Percentiles rank a stretch among this genome's conserved stretches.
These are phyloP conservation scores for Wickerhamiella domercqiae DNA, from an alignment of 805 yeast genomes.

Conservation along the genomic window DNA sequence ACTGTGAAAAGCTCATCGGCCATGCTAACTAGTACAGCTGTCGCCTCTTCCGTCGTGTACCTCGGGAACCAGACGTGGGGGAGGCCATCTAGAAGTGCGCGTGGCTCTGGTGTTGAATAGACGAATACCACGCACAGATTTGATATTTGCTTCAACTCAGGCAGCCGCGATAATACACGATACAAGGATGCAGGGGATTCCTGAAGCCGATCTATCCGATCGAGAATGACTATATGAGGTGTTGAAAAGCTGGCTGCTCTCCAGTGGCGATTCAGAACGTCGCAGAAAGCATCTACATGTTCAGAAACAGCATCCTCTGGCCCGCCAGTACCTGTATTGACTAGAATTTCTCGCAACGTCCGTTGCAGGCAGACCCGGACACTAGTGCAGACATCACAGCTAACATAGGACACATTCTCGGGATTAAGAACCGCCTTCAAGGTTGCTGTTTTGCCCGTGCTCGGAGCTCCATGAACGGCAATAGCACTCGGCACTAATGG, in stretches of 20 bases:
- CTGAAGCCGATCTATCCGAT: slow-evolving; percentile 34
- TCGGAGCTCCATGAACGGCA: slow-evolving; percentile 34
- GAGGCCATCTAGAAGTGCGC: slow-evolving; percentile 23
- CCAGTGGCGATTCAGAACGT: slow-evolving; percentile 26
- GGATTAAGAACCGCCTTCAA: slow-evolving; percentile 13
- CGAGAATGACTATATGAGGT: slow-evolving; percentile 36
- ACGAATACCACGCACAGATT: slow-evolving; percentile 31
- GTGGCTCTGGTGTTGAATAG: slow-evolving; percentile 31
- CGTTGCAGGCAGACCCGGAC: slow-evolving; percentile 33
- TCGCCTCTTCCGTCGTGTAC: slow-evolving; percentile 28
- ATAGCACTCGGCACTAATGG: slow-evolving; percentile 25
- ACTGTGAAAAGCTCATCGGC: neutral
- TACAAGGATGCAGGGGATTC: slow-evolving; percentile 29
- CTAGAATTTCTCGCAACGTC: slow-evolving; percentile 27
- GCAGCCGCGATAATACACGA: slow-evolving; percentile 28
- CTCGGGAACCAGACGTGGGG: slow-evolving; percentile 33
- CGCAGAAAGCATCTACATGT: slow-evolving; percentile 29
- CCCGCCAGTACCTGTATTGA: slow-evolving; percentile 19
- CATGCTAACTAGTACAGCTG: slow-evolving; percentile 20
- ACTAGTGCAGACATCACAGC: slow-evolving; percentile 36
- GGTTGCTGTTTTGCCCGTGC: slow-evolving; percentile 34
- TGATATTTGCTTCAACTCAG: slow-evolving; percentile 27
- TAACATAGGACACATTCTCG: slow-evolving; percentile 24
- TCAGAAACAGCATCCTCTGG: slow-evolving; percentile 24
- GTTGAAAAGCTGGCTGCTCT: slow-evolving; percentile 22